Base-by-base conservation (phyloP, 768 basidiomycete genomes). In the Pisolithus microcarpus region DNA sequence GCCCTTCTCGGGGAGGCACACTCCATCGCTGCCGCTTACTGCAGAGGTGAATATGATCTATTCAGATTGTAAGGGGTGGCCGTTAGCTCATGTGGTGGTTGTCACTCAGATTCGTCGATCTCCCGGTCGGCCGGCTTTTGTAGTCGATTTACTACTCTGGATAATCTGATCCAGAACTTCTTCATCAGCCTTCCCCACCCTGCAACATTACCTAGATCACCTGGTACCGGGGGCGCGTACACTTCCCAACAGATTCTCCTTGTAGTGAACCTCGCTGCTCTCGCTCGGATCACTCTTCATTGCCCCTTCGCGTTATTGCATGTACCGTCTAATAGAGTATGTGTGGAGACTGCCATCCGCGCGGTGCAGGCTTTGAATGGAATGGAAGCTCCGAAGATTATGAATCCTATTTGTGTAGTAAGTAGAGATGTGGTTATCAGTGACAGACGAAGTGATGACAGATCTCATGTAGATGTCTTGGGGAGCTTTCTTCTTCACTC, bases 91-190 rank as follows among this genome's bases (percentile, higher is more conserved):
- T 30, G 10, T 5, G 5, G 3, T 2, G 10, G 36, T 31, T 43
- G 11, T 15, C 34, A 38, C 1, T 9, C 43, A 79, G 78, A 74
- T 46, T 70, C 70, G 58, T 60, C 69, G 9, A 62, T 67, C 38
- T 61, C 70, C 28, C 77, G 79, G 51, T 66, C 69, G 24, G 62
- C 72, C 50, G 65, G 70, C 4, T 77, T 77, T 49, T 66, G 67
- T 23, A 61, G 66, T 13, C 71, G 73, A 7, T 79, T 80, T 21
- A 67, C 67, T 38, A 72, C 71, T 2, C 62, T 80, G 49, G 74
- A 77, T 53, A 60, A 65, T 30, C 67, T 80, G 43, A 74, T 80
- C 36, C 73, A 75, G 5, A 58, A 59, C 2, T 70, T 79, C 48
- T 71, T 70, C 18, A 23, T 18, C n/a, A 48, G 38, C 18, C 43